These are phyloP conservation scores for Ogataea angusta DNA, from an alignment of 805 yeast genomes.

Conservation along the genomic window DNA sequence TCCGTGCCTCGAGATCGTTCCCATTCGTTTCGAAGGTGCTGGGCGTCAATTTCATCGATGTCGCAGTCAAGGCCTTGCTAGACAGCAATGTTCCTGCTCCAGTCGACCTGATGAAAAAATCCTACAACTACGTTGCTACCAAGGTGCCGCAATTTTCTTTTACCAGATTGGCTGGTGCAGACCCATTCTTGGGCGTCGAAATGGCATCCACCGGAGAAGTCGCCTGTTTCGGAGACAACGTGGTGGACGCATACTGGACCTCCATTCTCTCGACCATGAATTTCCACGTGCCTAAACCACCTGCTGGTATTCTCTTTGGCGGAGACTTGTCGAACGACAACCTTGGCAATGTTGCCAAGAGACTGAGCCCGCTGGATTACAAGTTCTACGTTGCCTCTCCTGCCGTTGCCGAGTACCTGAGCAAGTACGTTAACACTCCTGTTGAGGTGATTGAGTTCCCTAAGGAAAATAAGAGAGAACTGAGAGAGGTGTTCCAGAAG, in stretches of 20 bases:
- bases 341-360: conserved; percentile 70
- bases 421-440: conserved; percentile 40
- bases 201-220: conserved; percentile 99
- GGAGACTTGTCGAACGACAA: conserved; percentile 78
- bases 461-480: conserved; percentile 84
- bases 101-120: conserved; percentile 72
- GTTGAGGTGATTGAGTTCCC: conserved; percentile 84
- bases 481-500: conserved; percentile 89
- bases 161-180: conserved; percentile 98
- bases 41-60: conserved; percentile 91
- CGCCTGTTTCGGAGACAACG: conserved; percentile 89
- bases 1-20: conserved; percentile 98
- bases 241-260: conserved; percentile 95
- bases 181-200: conserved; percentile 98
- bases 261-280: conserved; percentile 96
- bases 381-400: conserved; percentile 74
- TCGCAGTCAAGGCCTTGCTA: conserved; percentile 84
- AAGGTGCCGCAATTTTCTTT: conserved; percentile 98
- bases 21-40: conserved; percentile 97
- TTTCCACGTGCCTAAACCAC: conserved; percentile 90
- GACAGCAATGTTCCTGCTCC: conserved; percentile 75
- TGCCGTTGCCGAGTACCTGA: conserved; percentile 68
- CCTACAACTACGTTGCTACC: conserved; percentile 84
- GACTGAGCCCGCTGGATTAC: conserved; percentile 73
- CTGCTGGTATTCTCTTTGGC: conserved; percentile 86